Evolutionary conservation across 2,329 filamentous ascomycete species (phyloP), one percentile per base, ranked within the genome.

Genomic region (Neofusicoccum sp.): DNA sequence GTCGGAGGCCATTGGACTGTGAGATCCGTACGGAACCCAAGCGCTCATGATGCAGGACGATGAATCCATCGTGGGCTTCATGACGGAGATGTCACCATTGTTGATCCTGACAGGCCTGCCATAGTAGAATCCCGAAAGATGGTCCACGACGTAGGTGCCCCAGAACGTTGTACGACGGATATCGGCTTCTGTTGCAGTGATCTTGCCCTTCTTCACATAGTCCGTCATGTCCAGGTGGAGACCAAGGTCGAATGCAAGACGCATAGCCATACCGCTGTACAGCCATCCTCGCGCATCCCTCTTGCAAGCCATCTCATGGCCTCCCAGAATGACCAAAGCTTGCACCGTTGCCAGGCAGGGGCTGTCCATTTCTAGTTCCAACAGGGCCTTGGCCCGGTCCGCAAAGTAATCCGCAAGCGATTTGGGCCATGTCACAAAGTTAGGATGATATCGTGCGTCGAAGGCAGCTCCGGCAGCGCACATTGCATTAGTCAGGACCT

Each of bases 241-340:
- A 4, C 59, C 60, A n/a, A 63, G 31, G 30, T 51, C 45, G 6
- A 49, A 51, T 6, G 53, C 24, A 6, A 56, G 34, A 24, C 65
- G 61, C 33, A 65, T 40, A 34, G 56, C 67, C 77, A 70, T 67
- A 74, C 78, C 79, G 12, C 78, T 75, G 68, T 81, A 81, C 73
- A 82, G 79, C 80, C 80, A 81, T 6, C 80, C 80, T 0, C 77
- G 76, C 56, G 79, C 78, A 56, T 82, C 79, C 9, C 78, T 72
- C 14, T 74, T 76, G 20, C 71, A 75, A 6, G 76, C 77, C 3
- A 75, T 75, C 63, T 82, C 79, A 36, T 77, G 74, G 14, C 71
- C 74, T 41, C 78, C 79, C 48, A 82, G 67, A 14, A 81, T 70
- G 2, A 78, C 73, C 43, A 81, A 69, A 1, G 79, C 76, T 58